Percentiles rank a stretch among this genome's conserved stretches.
Conservation (phyloP, 108 stramenopile genomes). For the Cyclotella choctawhatcheeana region DNA sequence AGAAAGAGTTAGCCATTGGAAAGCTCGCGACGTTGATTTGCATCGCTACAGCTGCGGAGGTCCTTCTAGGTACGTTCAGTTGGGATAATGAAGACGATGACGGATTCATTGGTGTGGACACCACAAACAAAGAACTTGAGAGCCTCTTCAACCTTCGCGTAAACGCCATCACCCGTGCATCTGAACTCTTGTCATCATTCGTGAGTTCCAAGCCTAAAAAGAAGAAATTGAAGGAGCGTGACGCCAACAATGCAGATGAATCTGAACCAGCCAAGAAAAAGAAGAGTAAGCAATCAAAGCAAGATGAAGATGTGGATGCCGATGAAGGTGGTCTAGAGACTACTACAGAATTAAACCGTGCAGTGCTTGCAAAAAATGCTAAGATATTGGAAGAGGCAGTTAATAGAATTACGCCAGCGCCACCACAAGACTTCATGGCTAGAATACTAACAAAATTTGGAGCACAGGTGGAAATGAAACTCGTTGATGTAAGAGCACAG, state of each 20-base stretch:
- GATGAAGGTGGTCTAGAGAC: neutral
- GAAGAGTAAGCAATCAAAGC: slow-evolving; percentile 11
- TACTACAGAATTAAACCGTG: slow-evolving; percentile 26
- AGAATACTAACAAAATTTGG: slow-evolving; percentile 27
- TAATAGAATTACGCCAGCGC: slow-evolving; percentile 17
- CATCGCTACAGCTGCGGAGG: slow-evolving; percentile 30
- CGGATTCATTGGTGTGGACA: slow-evolving; percentile 4
- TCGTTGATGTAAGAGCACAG: slow-evolving; percentile 14
- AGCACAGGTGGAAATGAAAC: slow-evolving; percentile 1
- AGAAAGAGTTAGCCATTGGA: slow-evolving; percentile 33
- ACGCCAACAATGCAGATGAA: slow-evolving; percentile 17
- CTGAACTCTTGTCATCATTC: slow-evolving; percentile 42
- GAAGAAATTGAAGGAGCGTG: slow-evolving; percentile 46
- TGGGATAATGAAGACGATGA: slow-evolving; percentile 14
- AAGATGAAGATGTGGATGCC: neutral
- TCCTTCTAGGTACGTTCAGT: slow-evolving; percentile 24
- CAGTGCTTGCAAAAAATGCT: slow-evolving; percentile 22
- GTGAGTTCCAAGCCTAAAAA: slow-evolving; percentile 21
- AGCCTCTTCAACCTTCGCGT: slow-evolving; percentile 40
- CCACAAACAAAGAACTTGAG: slow-evolving; percentile 32
- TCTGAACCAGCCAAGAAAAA: slow-evolving; percentile 18
- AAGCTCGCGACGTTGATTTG: slow-evolving; percentile 36
- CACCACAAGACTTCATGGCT: slow-evolving; percentile 33
- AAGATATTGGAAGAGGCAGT: slow-evolving; percentile 35
- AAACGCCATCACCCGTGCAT: slow-evolving; percentile 35